These are phyloP conservation scores for Epithele typhae DNA, from an alignment of 768 basidiomycete species.

Conservation along the genomic window DNA sequence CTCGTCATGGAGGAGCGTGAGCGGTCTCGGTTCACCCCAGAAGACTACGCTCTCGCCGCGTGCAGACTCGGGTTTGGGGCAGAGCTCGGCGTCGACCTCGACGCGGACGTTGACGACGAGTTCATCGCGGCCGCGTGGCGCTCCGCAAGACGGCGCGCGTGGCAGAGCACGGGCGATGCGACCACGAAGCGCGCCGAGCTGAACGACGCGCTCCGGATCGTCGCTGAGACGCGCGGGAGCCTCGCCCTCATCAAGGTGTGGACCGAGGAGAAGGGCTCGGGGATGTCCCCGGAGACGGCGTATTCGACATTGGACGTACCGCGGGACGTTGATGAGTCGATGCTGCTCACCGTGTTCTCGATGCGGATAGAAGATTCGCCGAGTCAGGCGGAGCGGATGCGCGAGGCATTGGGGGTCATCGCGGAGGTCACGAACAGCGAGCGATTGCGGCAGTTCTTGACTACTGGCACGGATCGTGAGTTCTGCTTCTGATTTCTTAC, in stretches of 20 bases:
- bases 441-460: constrained; percentile 60
- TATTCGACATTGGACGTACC: constrained; percentile 70
- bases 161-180: constrained; percentile 43
- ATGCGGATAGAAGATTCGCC: constrained; percentile 78
- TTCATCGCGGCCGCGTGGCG: constrained; percentile 73
- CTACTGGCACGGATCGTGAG: constrained; percentile 74
- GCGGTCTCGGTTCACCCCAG: constrained; percentile 57
- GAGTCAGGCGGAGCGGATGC: constrained; percentile 62
- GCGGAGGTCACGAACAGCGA: constrained; percentile 71
- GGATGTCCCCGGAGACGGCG: constrained; percentile 68
- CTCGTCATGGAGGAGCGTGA: constrained; percentile 58
- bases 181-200: constrained; percentile 46
- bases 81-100: constrained; percentile 62
- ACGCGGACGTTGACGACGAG: constrained; percentile 60
- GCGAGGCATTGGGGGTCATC: constrained; percentile 68
- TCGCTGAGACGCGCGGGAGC: constrained; percentile 63
- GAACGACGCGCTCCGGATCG: constrained; percentile 63
- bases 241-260: constrained; percentile 43
- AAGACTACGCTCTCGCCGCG: constrained; percentile 49
- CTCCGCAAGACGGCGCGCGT: constrained; percentile 50
- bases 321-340: constrained; percentile 68
- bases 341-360: constrained; percentile 66
- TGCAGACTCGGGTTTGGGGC: constrained; percentile 62
- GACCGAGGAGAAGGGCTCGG: constrained; percentile 49
- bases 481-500: constrained; percentile 14